Conservation (phyloP, 2,329 filamentous ascomycete genomes). For the Fusarium floridanum region DNA sequence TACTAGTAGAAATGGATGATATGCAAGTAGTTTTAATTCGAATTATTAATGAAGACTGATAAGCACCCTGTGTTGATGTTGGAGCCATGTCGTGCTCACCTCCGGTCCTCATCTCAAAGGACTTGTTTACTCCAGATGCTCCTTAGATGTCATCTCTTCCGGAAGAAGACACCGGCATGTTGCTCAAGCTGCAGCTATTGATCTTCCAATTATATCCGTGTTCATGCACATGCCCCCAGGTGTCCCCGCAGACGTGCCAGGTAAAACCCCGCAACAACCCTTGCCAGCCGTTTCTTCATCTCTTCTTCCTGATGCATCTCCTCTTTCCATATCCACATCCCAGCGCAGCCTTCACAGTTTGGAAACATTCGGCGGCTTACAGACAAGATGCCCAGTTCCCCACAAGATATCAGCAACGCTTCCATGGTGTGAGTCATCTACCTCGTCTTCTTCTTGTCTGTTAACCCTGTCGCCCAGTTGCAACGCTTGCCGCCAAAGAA, state of each 20-base stretch:
- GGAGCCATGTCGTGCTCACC: not conserved
- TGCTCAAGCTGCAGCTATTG: not conserved
- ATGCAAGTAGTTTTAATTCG: not conserved
- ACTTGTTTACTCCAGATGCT: not conserved
- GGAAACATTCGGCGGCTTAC: not conserved
- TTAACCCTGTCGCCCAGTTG: not conserved
- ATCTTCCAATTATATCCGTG: not conserved
- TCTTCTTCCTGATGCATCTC: not conserved
- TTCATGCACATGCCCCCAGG: not conserved
- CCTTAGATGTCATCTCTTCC: not conserved
- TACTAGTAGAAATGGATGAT: not conserved
- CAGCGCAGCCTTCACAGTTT: too few species aligned
- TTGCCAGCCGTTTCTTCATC: not conserved
- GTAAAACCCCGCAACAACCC: conserved; percentile 1
- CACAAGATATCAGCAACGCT: not conserved
- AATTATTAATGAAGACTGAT: not conserved
- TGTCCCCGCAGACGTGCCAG: not conserved
- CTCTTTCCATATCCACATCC: not conserved
- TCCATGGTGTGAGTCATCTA: not conserved
- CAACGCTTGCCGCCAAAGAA: conserved; percentile 2
- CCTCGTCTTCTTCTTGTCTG: too few species aligned
- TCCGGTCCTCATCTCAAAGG: too few species aligned
- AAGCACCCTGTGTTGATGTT: too few species aligned
- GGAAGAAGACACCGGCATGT: not conserved
- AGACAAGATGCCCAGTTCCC: not conserved